phyloP scores from a whole-genome alignment of 768 basidiomycete species.

The Naematelia encephala region DNA sequence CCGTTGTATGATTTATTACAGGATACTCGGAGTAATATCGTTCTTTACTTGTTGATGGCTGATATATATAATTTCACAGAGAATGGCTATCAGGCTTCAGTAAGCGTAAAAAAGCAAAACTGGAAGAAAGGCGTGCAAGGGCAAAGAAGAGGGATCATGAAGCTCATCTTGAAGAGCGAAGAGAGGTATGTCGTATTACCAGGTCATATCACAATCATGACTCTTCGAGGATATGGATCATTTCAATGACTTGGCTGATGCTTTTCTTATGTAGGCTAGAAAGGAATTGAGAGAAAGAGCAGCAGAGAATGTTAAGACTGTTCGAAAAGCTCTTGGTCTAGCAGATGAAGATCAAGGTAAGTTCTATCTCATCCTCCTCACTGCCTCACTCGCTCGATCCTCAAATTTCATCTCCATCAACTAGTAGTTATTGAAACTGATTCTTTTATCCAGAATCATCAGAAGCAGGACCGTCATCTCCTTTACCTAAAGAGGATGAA shows the following conservation, averaged over 20 bases:
- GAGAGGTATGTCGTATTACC: constrained; percentile 76
- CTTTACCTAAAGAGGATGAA: constrained; percentile 41
- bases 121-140: constrained; percentile 69
- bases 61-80: constrained; percentile 57
- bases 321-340: constrained; percentile 62
- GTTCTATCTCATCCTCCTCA: constrained; percentile 38
- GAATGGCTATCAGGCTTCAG: constrained; percentile 91
- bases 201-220: no score
- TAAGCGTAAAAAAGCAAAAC: constrained; percentile 81
- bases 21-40: no score
- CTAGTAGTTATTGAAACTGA: no score
- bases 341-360: constrained; percentile 55
- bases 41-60: no score
- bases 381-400: not conserved
- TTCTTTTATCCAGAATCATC: no score
- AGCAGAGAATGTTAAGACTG: constrained; percentile 67
- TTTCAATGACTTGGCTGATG: constrained; percentile 4
- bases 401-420: constrained; percentile 1
- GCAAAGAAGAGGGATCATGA: constrained; percentile 74
- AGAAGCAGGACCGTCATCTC: constrained; percentile 27
- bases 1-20: not conserved
- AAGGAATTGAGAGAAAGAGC: constrained; percentile 74
- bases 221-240: no score
- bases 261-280: constrained; percentile 61
- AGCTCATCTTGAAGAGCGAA: constrained; percentile 67